A percentile compares a stretch with the other conserved stretches of the same genome.
These are phyloP conservation scores for Chlamydomonas sphaeroides DNA, from an alignment of 139 green algal genomes.

Conservation along the genomic window DNA sequence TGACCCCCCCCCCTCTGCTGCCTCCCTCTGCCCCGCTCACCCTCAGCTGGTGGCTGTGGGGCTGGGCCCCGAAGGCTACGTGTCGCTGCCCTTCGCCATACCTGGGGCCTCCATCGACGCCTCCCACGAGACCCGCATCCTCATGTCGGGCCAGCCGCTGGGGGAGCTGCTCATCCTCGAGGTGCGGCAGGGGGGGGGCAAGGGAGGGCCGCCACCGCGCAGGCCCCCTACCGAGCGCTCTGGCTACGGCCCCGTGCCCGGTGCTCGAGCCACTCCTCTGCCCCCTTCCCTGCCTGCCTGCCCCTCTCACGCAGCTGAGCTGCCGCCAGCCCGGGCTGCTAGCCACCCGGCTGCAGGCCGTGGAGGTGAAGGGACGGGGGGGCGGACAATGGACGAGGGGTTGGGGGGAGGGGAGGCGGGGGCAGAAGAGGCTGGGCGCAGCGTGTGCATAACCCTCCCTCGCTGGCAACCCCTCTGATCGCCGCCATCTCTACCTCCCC, in stretches of 20 bases:
- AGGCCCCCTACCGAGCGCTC: too few relatives aligned
- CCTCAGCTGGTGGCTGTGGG: constrained; percentile 3
- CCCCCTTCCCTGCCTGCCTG: not conserved
- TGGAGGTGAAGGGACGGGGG: constrained; percentile 16
- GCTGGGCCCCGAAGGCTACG: not conserved
- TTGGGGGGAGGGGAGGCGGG: too few relatives aligned
- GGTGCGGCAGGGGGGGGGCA: not conserved
- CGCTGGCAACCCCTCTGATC: too few relatives aligned
- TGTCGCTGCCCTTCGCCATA: not conserved
- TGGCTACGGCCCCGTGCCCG: too few relatives aligned
- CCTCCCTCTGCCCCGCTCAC: not conserved
- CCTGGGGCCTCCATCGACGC: constrained; percentile 11
- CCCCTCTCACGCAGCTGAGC: too few relatives aligned
- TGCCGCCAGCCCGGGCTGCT: constrained; percentile 30
- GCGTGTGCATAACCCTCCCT: too few relatives aligned
- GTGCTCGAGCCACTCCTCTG: not conserved
- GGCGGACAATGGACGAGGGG: too few relatives aligned
- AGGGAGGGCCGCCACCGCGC: too few relatives aligned
- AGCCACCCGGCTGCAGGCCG: constrained; percentile 25
- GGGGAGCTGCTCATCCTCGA: constrained; percentile 13
- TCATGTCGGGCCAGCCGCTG: not conserved
- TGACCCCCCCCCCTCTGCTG: not conserved
- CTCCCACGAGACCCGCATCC: constrained; percentile 6
- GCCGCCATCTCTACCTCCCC: too few relatives aligned
- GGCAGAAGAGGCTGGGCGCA: too few relatives aligned